phyloP scores from a whole-genome alignment of 1,284 basidiomycete genomes.

The Inonotus hispidus region DNA sequence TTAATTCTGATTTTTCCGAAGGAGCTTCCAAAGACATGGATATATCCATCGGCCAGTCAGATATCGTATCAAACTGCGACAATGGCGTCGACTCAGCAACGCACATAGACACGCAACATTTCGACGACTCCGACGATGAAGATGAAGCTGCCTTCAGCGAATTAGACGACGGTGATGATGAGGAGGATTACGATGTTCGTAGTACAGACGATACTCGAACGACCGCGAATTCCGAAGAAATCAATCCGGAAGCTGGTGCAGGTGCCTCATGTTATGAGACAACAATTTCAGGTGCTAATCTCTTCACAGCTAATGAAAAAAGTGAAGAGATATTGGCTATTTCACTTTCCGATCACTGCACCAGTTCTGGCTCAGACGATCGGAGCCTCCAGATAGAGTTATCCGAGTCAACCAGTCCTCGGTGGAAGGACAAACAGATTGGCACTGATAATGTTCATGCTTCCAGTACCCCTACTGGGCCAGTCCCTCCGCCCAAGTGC shows the following conservation, averaged over 20 bases:
- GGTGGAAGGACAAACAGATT: conserved; percentile 19
- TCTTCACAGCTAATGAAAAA: conserved; percentile 1
- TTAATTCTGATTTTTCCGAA: conserved; percentile 62
- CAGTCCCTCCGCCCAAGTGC: not conserved
- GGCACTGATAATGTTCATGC: not conserved
- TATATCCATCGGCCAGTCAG: not conserved
- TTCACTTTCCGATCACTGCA: not conserved
- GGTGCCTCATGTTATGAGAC: not conserved
- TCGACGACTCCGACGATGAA: conserved; percentile 62
- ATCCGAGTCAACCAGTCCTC: conserved; percentile 31
- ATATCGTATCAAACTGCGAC: conserved; percentile 25
- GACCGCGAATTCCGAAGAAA: not conserved
- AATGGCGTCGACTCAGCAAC: conserved; percentile 18
- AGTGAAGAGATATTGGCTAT: not conserved
- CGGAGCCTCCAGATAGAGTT: conserved; percentile 31
- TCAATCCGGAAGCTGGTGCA: not conserved
- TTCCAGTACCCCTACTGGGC: conserved; percentile 25
- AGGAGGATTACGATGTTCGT: conserved; percentile 26
- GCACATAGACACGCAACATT: conserved; percentile 30
- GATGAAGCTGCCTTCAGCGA: conserved; percentile 34
- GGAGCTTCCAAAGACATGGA: conserved; percentile 9
- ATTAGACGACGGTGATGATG: conserved; percentile 22
- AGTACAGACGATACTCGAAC: not conserved
- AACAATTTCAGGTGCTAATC: not conserved
- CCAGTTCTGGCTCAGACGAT: conserved; percentile 15